Evolutionary conservation across 1,139 yeast species (phyloP), one percentile per base, ranked within the genome.

Genomic region (Lodderomyces metapsilosis): DNA sequence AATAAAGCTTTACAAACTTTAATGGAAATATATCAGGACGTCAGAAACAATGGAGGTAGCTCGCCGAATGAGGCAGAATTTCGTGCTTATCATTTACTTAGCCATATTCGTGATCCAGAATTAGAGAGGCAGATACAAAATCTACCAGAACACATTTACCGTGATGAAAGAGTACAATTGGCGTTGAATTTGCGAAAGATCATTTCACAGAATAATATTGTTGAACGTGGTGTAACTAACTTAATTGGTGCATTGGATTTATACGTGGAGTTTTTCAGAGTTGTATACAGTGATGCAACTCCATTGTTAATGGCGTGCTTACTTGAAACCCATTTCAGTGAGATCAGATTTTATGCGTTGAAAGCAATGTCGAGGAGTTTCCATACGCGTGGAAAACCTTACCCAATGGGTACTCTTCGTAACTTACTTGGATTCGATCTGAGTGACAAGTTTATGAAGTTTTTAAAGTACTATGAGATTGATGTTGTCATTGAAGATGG

Each of bases 21-120:
- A 31, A 77, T 88, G 13, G 97, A 94, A 58, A 86, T 89, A 53
- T 94, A 94, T 55, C 80, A 82, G 43, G 96, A 88, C 53, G 83
- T 85, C 8, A 68, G 95, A 37, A 76, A 81, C 32, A 75, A 77
- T 47, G 92, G 89, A 1, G 82, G 88, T 0, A 56, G 46, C 13
- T 78, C 87, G 41, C 89, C 94, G 0, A 85, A 86, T 52, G 98
- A 94, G 62, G 87, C 98, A 0, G 99, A 94, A 58, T 88, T 94
- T 56, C 75, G 97, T 48, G 91, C 96, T 0, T 94, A 91, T 58
- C 85, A 89, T 49, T 65, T 92, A 15, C 57, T 94, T 25, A 81
- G 92, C 54, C 94, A 88, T 52, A 64, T 88, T 7, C 71, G 88
- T 50, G 98, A 92, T 56, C 84, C 95, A 0, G 98, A 89, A 53